Conservation (phyloP, 345 rosid species). For the Mallotus nudiflorus region DNA sequence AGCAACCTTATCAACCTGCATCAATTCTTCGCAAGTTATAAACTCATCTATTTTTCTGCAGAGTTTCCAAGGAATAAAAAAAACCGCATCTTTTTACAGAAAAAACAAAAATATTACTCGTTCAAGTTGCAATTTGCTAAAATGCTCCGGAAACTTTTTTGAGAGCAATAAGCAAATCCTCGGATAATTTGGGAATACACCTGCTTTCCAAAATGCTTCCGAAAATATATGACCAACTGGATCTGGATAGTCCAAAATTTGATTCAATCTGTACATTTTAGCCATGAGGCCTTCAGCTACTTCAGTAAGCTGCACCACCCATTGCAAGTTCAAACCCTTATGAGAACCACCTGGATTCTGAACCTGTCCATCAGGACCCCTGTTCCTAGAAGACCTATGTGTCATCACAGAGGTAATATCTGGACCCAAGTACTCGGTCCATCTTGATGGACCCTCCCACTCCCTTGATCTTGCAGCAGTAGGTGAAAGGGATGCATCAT, state of each 20-base stretch:
- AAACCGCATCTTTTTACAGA: background rate
- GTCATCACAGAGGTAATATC: constrained; percentile 58
- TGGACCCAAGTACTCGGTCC: constrained; percentile 94
- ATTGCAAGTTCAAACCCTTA: constrained; percentile 87
- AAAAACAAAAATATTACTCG: constrained; percentile 54
- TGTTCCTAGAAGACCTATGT: constrained; percentile 55
- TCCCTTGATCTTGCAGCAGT: constrained; percentile 68
- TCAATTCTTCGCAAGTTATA: constrained; percentile 9
- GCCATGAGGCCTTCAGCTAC: constrained; percentile 98
- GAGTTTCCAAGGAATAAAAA: background rate
- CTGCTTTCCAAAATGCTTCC: constrained; percentile 94
- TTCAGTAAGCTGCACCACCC: constrained; percentile 86
- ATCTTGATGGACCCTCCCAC: constrained; percentile 90
- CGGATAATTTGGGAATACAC: constrained; percentile 82
- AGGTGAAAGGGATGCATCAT: constrained; percentile 57
- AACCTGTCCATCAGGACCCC: constrained; percentile 60
- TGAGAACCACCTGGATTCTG: constrained; percentile 62
- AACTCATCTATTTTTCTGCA: constrained; percentile 12
- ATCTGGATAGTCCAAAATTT: constrained; percentile 92
- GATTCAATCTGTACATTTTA: constrained; percentile 90
- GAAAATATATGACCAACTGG: constrained; percentile 67
- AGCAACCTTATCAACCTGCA: constrained; percentile 87
- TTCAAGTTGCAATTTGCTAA: constrained; percentile 89
- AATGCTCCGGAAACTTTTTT: constrained; percentile 95
- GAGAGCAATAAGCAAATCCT: constrained; percentile 86